Evolutionary conservation across 2,329 filamentous ascomycete species (phyloP).

Genomic region (Chaetoscypha palmicola): DNA sequence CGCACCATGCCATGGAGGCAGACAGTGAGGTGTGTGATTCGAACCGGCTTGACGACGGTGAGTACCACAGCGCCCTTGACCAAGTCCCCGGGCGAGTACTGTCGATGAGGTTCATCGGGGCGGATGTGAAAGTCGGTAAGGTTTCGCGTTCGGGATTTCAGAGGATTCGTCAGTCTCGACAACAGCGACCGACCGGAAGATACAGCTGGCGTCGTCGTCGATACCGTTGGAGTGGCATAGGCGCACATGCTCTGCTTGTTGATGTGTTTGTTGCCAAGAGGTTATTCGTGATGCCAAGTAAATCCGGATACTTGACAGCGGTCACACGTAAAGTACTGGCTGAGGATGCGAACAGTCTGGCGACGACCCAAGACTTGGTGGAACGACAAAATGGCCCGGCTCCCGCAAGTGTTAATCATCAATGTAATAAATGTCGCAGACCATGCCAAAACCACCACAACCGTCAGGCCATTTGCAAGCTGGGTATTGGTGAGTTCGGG

Average conservation of each 20-base stretch:
- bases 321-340: slow-evolving; percentile 9
- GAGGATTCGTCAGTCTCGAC: slow-evolving; percentile 40
- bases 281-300: slow-evolving; percentile 25
- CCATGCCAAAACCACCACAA: too few species aligned
- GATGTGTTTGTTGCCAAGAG: slow-evolving; percentile 28
- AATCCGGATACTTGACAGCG: slow-evolving; percentile 15
- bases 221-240: slow-evolving; percentile 24
- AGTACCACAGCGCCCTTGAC: slow-evolving; percentile 67
- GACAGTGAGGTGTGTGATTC: slow-evolving; percentile 74
- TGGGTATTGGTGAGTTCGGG: too few species aligned
- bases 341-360: slow-evolving; percentile 3
- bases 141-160: slow-evolving; percentile 47
- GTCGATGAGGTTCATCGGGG: slow-evolving; percentile 68
- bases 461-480: too few species aligned
- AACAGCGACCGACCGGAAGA: slow-evolving; percentile 28
- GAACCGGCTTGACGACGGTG: slow-evolving; percentile 64
- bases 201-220: slow-evolving; percentile 14
- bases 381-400: slow-evolving; percentile 2
- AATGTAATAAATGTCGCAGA: too few species aligned
- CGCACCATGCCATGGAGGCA: slow-evolving; percentile 72
- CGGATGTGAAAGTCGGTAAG: slow-evolving; percentile 73
- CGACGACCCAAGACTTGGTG: slow-evolving; percentile 1
- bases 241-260: slow-evolving; percentile 28
- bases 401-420: too few species aligned
- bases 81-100: slow-evolving; percentile 67